Base-by-base conservation (phyloP, 345 rosid genomes). In the Schrenkiella parvula region DNA sequence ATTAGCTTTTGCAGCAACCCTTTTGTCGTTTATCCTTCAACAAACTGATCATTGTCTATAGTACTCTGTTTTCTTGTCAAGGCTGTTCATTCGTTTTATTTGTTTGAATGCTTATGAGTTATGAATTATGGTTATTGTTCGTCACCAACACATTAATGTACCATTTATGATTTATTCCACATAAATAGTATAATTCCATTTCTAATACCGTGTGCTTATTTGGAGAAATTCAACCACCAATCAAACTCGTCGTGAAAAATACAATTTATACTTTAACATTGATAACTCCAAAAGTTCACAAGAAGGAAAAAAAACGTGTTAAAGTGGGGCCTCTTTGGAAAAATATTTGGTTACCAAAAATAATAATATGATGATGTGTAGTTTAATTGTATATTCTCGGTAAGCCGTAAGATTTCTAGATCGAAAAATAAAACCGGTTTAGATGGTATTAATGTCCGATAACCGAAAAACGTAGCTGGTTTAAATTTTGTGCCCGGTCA, bases 371-470 rank as follows among this genome's bases (percentile, higher is more conserved):
- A 9, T 50, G 54, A 1, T 18, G 25, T 18, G 11, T 10, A 9
- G 25, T 5, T 8, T 46, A n/a, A n/a, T n/a, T n/a, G n/a, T n/a
- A 28, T 4, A 47, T 10, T 47, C 13, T 47, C 15, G 47, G 25
- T 8, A 9, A 47, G 6, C 62, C 62, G 10, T 32, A 34, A 34
- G 5, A 4, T 26, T 8, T 13, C n/a, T 2, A 4, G 14, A 64
- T 31, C 37, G 19, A 61, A 61, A 10, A 31, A 14, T 21, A 6
- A 65, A 65, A 48, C 68, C 78, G 72, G 72, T 66, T 57, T 0
- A 47, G 32, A 14, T 19, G n/a, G 14, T 37, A 18, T 4, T 2
- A 34, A 9, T 21, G 0, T 18, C 41, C 4, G 0, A 44, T 0
- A 55, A 64, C 71, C 77, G 38, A 15, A 22, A n/a, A 43, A 17